These are phyloP conservation scores for Neurospora sp. DNA, from an alignment of 2,329 filamentous ascomycete species.

Conservation along the genomic window DNA sequence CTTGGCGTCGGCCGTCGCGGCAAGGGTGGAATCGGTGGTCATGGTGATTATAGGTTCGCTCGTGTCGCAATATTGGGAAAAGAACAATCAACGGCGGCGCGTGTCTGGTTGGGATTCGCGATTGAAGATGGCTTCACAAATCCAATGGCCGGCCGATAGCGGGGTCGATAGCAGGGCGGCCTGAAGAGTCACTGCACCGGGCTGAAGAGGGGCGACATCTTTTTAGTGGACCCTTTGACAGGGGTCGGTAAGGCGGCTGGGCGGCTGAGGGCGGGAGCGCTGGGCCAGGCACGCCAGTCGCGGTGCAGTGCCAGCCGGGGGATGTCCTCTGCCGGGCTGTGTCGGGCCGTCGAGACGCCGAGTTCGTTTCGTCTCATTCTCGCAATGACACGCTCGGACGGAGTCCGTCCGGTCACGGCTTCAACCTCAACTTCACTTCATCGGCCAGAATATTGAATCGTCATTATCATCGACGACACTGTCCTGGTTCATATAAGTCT, in stretches of 20 bases:
- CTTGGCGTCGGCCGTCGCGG: slow-evolving; percentile 7
- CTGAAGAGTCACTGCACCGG: neutral
- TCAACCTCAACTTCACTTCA: neutral
- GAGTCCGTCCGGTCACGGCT: neutral
- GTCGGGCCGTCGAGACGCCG: neutral
- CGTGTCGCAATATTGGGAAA: neutral
- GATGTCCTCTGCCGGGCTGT: neutral
- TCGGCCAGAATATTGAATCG: neutral
- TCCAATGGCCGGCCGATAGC: neutral
- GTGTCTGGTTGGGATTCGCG: slow-evolving; percentile 3
- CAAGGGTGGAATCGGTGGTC: slow-evolving; percentile 5
- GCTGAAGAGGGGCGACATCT: neutral
- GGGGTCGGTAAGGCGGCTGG: neutral
- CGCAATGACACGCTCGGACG: neutral
- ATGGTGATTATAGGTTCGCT: neutral
- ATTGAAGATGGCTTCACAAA: neutral
- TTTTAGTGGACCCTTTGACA: neutral
- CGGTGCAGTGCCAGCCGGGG: neutral
- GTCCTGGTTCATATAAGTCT: neutral
- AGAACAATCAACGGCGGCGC: neutral
- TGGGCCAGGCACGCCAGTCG: neutral
- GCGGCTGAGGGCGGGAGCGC: neutral
- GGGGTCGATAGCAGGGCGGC: neutral
- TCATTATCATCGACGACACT: neutral
- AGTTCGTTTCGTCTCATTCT: neutral